Evolutionary conservation across 2,329 filamentous ascomycete genomes (phyloP), one percentile per base, ranked within the genome.

Genomic region (Clarireedia sp.): DNA sequence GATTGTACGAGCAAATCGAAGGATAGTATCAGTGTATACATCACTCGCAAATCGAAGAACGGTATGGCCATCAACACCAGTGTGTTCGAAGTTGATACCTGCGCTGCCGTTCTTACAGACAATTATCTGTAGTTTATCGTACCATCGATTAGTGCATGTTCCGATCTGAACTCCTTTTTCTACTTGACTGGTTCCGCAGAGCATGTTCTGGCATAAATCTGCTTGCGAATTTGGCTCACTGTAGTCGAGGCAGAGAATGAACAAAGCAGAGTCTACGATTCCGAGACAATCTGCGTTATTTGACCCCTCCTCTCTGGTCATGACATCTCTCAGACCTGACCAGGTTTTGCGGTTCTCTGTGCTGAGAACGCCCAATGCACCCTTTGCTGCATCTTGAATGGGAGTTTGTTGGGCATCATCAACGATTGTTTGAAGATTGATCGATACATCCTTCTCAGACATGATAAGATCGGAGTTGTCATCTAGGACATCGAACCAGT

Each of bases 61-160:
- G 0, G 94, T 99, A 69, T 99, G 94, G 1, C 94, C 94, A 66
- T 99, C 94, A 5, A 99, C 92, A 62, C 94, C 94, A 0, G 94
- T 99, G 68, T 99, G 94, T 71, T 99, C 94, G 66, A 99, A 97
- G 73, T 99, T 99, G 81, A 99, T 97, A 5, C 94, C 94, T 0
- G 94, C 94, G 67, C 90, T 96, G 56, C 94, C 94, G 72, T 97
- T 99, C 74, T 96, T 95, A 78, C 94, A 97, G 50, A 99, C 94
- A 54, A 99, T 97, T 60, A 99, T 96, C 69, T 99, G 94, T 48
- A 99, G 78, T 75, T 99, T 99, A 74, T 99, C 94, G 68, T 99
- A 99, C 94, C 94, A 99, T 59, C 94, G 80, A 71, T 99, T 99
- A 14, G 92, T 96, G 73, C 94, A 99, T 2, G 94, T 97, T 29